Percentiles rank a stretch among this genome's conserved stretches.
phyloP scores from a whole-genome alignment of 495 filamentous ascomycete species.

The Poronia punctata region DNA sequence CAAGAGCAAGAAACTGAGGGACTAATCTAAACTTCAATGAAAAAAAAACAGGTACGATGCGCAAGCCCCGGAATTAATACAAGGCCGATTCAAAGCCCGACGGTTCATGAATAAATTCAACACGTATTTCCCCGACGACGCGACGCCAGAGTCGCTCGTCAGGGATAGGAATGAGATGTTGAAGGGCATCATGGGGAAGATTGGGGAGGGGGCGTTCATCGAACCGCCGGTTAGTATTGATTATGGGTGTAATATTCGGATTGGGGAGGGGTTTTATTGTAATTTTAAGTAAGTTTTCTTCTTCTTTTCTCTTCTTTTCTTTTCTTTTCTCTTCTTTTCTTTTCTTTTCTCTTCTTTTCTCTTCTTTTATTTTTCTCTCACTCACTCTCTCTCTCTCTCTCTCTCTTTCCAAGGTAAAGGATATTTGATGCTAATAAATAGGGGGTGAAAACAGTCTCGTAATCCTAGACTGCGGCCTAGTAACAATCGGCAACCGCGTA shows the following conservation, averaged over 20 bases:
- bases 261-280: conserved; percentile 44
- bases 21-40: neutral
- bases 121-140: conserved; percentile 35
- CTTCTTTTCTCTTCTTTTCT: neutral
- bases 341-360: too few species aligned
- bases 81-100: conserved; percentile 24
- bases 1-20: neutral
- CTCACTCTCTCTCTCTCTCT: neutral
- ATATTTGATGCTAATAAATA: too few species aligned
- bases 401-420: neutral
- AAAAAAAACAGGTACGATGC: conserved; percentile 32
- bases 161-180: conserved; percentile 32
- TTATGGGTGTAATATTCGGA: conserved; percentile 47
- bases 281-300: conserved; percentile 42
- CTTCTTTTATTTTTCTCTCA: neutral
- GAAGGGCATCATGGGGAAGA: conserved; percentile 33
- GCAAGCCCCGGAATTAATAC: conserved; percentile 29
- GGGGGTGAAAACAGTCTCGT: too few species aligned
- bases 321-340: neutral
- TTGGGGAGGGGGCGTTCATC: conserved; percentile 36
- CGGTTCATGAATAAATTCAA: conserved; percentile 43
- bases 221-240: conserved; percentile 47
- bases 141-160: conserved; percentile 31
- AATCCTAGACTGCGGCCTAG: conserved; percentile 38
- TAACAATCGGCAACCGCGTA: conserved; percentile 38